phyloP scores from a whole-genome alignment of 2,329 filamentous ascomycete species.

The Cladosporium colombiae region DNA sequence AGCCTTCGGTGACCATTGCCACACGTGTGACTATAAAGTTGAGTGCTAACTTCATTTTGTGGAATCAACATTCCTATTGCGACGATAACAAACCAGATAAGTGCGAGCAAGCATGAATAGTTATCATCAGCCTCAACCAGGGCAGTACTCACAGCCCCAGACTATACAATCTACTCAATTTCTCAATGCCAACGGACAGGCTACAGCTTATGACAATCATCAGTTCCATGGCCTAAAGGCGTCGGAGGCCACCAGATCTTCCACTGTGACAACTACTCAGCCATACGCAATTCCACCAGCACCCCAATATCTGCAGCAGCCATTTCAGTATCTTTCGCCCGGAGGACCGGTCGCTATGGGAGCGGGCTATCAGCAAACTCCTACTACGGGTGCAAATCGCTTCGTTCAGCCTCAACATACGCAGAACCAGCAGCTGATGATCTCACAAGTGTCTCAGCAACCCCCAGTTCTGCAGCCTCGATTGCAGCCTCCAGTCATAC shows the following conservation, averaged over 20 bases:
- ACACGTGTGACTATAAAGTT: background rate
- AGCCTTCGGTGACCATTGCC: background rate
- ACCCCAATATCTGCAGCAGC: background rate
- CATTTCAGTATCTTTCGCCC: background rate
- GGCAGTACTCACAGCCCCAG: background rate
- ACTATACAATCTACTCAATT: background rate
- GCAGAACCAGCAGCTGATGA: background rate
- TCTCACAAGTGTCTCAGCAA: background rate
- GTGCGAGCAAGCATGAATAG: background rate
- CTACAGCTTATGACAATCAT: background rate
- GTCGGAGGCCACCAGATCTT: background rate
- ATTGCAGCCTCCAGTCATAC: background rate
- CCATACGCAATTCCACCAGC: background rate
- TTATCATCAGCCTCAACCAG: background rate
- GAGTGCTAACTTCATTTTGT: background rate
- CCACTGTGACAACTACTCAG: background rate
- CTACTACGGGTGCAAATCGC: background rate
- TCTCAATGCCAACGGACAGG: background rate
- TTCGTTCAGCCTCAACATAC: background rate
- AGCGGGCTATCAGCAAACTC: background rate
- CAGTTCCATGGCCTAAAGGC: background rate
- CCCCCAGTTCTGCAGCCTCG: background rate
- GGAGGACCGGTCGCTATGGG: background rate
- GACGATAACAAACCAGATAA: background rate
- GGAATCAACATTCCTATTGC: background rate